Base-by-base conservation (phyloP, 2,329 filamentous ascomycete genomes). In the Penicillium sp. region DNA sequence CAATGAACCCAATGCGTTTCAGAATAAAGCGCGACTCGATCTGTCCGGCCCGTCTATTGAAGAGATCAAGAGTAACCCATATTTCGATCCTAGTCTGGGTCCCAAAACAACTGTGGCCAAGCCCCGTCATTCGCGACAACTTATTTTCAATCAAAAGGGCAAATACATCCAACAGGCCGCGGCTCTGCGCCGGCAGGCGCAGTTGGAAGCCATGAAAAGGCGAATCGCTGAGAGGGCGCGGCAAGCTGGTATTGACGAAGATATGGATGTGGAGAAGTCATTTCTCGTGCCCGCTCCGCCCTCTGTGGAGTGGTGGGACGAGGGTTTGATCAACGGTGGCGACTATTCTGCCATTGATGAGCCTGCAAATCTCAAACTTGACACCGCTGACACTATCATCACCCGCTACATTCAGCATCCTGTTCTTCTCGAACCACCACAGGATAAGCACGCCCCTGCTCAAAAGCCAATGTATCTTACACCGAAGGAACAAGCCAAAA, bases 91-190 rank as follows among this genome's bases (percentile, higher is more conserved):
- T 6, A 83, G 71, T 50, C 66, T 82, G 9, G 76, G 78, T n/a
- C 70, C 76, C 4, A 80, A 84, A 40, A 74, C 75, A 50, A 70
- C 72, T 38, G 59, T 69, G 48, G 73, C 65, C 57, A 86, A 84
- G 54, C 73, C 77, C 25, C 78, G 89, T 35, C 77, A 86, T 48
- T 79, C 87, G 8, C 82, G 87, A 44, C 82, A 87, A 50, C 75
- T 98, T 13, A 72, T 88, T 9, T 97, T 98, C 73, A 95, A 96
- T 57, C 83, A 90, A 54, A 94, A 94, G 65, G 93, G 93, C 37
- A 97, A 97, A 76, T 97, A 95, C 60, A 95, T 97, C 45, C 84
- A 89, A 50, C 91, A 97, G 68, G 93, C 87, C 6, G 91, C 87
- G 63, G 90, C 90, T 41, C 72, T 96, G 36, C 83, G 93, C 47